These are phyloP conservation scores for Psilocybe azurescens DNA, from an alignment of 768 basidiomycete species.

Conservation along the genomic window DNA sequence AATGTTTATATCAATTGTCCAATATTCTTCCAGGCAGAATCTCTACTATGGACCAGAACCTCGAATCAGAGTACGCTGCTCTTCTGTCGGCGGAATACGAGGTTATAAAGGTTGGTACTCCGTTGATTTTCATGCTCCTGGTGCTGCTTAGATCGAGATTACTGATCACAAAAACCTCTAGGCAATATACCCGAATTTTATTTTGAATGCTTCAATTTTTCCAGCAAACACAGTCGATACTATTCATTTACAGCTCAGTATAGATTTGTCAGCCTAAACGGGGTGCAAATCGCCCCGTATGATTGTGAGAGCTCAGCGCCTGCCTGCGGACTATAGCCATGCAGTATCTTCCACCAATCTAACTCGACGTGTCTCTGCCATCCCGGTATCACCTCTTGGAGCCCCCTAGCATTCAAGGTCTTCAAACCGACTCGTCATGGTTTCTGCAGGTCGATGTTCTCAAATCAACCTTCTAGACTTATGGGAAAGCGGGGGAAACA, in stretches of 20 bases:
- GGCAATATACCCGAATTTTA: conserved; percentile 12
- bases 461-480: conserved; percentile 46
- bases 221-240: not conserved
- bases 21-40: no score
- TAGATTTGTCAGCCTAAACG: conserved; percentile 10
- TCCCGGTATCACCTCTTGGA: conserved; percentile 53
- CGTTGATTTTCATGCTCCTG: not conserved
- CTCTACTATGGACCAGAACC: not conserved
- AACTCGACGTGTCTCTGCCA: conserved; percentile 56
- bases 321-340: conserved; percentile 30
- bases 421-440: conserved; percentile 63
- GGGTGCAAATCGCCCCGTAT: conserved; percentile 5
- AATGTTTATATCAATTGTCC: no score
- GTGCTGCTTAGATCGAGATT: not conserved
- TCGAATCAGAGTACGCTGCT: not conserved
- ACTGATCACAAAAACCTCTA: not conserved
- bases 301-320: not conserved
- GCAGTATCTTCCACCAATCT: conserved; percentile 62
- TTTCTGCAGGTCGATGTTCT: conserved; percentile 44
- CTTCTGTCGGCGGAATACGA: conserved; percentile 1
- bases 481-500: conserved; percentile 63
- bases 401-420: conserved; percentile 57
- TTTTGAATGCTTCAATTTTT: conserved; percentile 9
- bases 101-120: not conserved
- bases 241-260: conserved; percentile 9